Evolutionary conservation across 2,329 filamentous ascomycete species (phyloP).

Genomic region (Rhynchosporium secalis): DNA sequence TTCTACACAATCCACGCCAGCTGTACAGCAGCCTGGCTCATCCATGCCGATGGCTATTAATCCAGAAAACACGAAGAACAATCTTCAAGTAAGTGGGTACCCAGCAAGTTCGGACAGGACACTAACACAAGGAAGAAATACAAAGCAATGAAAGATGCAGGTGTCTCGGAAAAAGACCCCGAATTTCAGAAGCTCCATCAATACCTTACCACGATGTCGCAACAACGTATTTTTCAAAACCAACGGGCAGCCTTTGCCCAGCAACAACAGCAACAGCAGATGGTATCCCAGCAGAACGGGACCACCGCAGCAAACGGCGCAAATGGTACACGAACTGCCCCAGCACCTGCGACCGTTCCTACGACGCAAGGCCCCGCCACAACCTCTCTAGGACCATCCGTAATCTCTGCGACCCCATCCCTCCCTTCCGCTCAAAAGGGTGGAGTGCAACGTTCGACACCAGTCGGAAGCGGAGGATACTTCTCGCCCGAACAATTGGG

Average conservation of each 20-base stretch:
- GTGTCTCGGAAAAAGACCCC: conserved; percentile 78
- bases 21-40: conserved; percentile 64
- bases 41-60: conserved; percentile 59
- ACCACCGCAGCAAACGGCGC: conserved; percentile 55
- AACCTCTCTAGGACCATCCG: conserved; percentile 37
- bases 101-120: conserved; percentile 1
- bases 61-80: conserved; percentile 75
- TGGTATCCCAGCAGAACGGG: conserved; percentile 55
- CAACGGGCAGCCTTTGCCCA: conserved; percentile 56
- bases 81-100: conserved; percentile 58
- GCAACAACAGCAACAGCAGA: conserved; percentile 47
- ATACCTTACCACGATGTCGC: conserved; percentile 71
- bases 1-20: conserved; percentile 72
- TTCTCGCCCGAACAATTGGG: conserved; percentile 79
- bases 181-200: conserved; percentile 82
- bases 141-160: conserved; percentile 82
- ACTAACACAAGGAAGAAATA: conserved; percentile 66
- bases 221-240: conserved; percentile 47
- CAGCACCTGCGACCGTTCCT: conserved; percentile 36
- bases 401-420: conserved; percentile 32
- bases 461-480: conserved; percentile 51
- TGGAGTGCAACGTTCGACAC: conserved; percentile 35
- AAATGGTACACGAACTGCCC: conserved; percentile 51
- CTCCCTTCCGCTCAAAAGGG: conserved; percentile 30
- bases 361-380: conserved; percentile 29